Evolutionary conservation across 305 asterid species (phyloP).

Genomic region (Solanum hybrid): DNA sequence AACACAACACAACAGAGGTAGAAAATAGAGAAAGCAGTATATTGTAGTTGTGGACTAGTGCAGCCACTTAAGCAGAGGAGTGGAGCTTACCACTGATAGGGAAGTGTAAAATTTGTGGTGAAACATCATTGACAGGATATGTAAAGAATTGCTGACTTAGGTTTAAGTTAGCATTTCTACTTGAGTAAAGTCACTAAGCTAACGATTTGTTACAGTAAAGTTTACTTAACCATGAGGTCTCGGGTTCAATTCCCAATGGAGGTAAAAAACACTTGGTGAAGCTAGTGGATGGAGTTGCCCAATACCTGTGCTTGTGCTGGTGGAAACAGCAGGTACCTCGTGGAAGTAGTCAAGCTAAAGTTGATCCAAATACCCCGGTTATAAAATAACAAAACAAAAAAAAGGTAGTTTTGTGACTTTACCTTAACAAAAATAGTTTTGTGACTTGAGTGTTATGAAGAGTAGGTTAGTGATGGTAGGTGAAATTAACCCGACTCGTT

Average conservation of each 20-base stretch:
- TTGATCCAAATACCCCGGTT: not conserved
- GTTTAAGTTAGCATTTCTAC: not conserved
- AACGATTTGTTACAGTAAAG: not conserved
- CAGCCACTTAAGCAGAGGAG: not conserved
- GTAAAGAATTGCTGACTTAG: not conserved
- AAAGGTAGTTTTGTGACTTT: not conserved
- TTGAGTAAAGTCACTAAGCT: not conserved
- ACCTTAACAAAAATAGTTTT: not conserved
- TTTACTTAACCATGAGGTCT: not conserved
- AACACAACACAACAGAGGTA: not conserved
- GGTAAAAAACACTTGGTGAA: not conserved
- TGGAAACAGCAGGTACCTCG: not conserved
- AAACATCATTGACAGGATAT: not conserved
- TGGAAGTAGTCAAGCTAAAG: not conserved
- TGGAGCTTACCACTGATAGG: not conserved
- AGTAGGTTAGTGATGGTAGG: not conserved
- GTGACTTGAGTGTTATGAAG: not conserved
- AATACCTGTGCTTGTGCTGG: not conserved
- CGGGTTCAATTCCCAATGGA: not conserved
- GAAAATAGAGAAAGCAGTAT: not conserved
- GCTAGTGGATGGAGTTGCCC: not conserved
- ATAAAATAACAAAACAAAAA: not conserved
- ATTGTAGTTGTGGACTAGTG: not conserved
- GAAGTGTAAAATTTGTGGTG: not conserved
- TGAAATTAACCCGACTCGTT: not conserved